Evolutionary conservation across 1,284 basidiomycete species (phyloP).

Genomic region (Microbotryum saponariae): DNA sequence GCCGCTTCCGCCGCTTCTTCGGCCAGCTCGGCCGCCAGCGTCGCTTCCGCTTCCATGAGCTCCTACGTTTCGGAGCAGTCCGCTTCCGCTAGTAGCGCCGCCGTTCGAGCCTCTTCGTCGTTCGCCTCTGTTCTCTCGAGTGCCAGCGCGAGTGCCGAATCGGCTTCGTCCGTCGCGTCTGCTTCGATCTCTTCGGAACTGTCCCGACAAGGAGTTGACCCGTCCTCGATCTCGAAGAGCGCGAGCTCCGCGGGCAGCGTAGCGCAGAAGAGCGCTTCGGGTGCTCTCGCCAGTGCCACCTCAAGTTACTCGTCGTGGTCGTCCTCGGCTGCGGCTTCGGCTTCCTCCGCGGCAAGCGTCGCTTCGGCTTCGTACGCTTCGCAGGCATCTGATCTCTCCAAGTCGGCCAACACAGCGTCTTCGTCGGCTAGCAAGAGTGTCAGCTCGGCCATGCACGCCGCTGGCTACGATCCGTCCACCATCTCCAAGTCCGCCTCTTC

Average conservation of each 20-base stretch:
- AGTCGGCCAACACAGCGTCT: slow-evolving; percentile 22
- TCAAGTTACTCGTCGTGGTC: slow-evolving; percentile 13
- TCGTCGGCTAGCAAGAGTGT: slow-evolving; percentile 18
- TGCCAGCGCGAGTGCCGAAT: slow-evolving; percentile 3
- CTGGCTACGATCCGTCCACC: slow-evolving; percentile 7
- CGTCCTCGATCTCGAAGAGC: slow-evolving; percentile 16
- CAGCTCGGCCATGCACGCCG: not conserved
- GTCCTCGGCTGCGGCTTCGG: slow-evolving; percentile 20
- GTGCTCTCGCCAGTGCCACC: not conserved
- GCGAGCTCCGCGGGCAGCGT: slow-evolving; percentile 8
- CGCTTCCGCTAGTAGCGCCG: not conserved
- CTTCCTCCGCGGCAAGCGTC: slow-evolving; percentile 20
- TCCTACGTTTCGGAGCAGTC: not conserved
- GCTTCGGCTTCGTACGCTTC: slow-evolving; percentile 11
- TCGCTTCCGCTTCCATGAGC: slow-evolving; percentile 4
- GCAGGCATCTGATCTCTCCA: slow-evolving; percentile 15
- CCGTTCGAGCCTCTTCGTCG: not conserved
- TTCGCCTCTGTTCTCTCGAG: not conserved
- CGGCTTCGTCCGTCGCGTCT: slow-evolving; percentile 19
- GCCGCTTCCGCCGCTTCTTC: slow-evolving; percentile 1
- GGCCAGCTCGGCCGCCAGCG: not conserved
- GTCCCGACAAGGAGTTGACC: slow-evolving; percentile 15
- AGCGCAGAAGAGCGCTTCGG: slow-evolving; percentile 11
- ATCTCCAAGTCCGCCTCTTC: slow-evolving; percentile 13
- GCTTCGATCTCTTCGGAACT: slow-evolving; percentile 20